These are phyloP conservation scores for Bocquillonia castaneifolia DNA, from an alignment of 441 rosid species.

Conservation along the genomic window DNA sequence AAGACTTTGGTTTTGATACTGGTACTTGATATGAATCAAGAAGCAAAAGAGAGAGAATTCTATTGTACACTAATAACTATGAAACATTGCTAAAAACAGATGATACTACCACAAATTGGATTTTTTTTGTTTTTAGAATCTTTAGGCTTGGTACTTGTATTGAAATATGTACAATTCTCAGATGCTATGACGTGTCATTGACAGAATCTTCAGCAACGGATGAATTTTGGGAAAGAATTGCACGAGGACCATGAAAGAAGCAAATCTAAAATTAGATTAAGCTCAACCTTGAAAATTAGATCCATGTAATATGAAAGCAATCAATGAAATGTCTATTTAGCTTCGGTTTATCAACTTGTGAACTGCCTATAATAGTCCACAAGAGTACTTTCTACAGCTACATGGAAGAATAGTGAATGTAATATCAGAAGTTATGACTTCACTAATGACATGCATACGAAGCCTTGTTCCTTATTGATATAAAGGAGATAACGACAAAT, in stretches of 20 bases:
- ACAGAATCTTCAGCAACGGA: neutral
- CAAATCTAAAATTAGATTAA: neutral
- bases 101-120: neutral
- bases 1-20: too few relatives aligned
- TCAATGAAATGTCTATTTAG: too few relatives aligned
- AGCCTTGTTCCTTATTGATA: too few relatives aligned
- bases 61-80: too few relatives aligned
- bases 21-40: too few relatives aligned
- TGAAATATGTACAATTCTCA: too few relatives aligned
- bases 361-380: too few relatives aligned
- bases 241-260: neutral
- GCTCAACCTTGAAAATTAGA: neutral
- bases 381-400: neutral
- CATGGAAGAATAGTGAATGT: neutral
- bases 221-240: neutral
- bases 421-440: neutral
- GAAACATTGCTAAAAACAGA: neutral
- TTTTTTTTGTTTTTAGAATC: neutral
- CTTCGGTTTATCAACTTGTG: too few relatives aligned
- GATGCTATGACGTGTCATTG: neutral
- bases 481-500: neutral
- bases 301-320: neutral
- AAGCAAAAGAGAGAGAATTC: too few relatives aligned
- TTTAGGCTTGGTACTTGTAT: neutral
- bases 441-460: neutral